These are phyloP conservation scores for Ogataea siamensis DNA, from an alignment of 805 yeast species.

Conservation along the genomic window DNA sequence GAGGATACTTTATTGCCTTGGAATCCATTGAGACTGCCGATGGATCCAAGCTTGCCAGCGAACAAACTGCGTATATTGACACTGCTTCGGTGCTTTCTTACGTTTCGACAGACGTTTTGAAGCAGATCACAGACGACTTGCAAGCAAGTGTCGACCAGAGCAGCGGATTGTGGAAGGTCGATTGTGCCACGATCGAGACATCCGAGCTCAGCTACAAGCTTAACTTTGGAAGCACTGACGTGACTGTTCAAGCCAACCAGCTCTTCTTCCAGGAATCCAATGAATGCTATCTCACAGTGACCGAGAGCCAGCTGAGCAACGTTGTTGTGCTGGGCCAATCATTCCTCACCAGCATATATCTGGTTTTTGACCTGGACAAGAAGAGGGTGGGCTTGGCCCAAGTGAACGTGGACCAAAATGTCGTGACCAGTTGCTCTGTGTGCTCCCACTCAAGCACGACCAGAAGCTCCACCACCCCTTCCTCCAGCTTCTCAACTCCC, in stretches of 20 bases:
- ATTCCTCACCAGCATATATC: conserved; percentile 60
- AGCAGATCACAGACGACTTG: conserved; percentile 14
- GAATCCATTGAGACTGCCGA: conserved; percentile 13
- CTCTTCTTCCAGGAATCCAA: conserved; percentile 16
- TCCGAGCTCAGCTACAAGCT: conserved; percentile 15
- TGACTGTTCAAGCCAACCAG: conserved; percentile 23
- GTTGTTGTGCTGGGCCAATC: conserved; percentile 59
- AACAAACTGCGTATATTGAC: conserved; percentile 44
- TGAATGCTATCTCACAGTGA: conserved; percentile 24
- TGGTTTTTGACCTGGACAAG: conserved; percentile 62
- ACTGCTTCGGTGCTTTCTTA: conserved; percentile 54
- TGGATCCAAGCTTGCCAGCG: conserved; percentile 12
- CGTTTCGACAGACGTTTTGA: conserved; percentile 39
- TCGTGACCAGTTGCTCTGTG: conserved; percentile 16
- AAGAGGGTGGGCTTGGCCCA: conserved; percentile 56
- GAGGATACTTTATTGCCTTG: conserved; percentile 22
- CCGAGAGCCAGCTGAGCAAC: conserved; percentile 18
- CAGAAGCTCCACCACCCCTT: conserved; percentile 4
- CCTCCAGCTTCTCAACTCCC: conserved; percentile 3
- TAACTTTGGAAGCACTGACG: conserved; percentile 20
- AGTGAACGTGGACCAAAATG: conserved; percentile 30
- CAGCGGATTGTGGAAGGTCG: conserved; percentile 24
- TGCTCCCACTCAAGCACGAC: conserved; percentile 2
- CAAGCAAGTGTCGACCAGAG: conserved; percentile 17
- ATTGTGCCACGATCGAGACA: conserved; percentile 20